Evolutionary conservation across 768 basidiomycete genomes (phyloP).

Genomic region (Suillus occidentalis): DNA sequence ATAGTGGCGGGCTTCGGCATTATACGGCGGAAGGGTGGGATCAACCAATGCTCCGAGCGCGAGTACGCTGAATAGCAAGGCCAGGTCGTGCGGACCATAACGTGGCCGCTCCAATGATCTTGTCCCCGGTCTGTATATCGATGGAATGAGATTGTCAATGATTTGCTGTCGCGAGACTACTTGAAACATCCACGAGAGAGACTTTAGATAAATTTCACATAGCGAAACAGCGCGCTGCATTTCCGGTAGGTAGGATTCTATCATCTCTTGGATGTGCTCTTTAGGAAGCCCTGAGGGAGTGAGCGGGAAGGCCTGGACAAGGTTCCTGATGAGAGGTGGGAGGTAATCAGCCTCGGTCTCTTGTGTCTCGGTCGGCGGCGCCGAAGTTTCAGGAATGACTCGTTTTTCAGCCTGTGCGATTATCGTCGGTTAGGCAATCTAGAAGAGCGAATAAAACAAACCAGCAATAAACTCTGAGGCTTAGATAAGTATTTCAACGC

Average conservation of each 20-base stretch:
- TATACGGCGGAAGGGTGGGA: slow-evolving; percentile 44
- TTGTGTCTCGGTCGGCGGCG: slow-evolving; percentile 20
- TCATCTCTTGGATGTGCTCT: slow-evolving; percentile 37
- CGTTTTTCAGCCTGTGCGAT: slow-evolving; percentile 15
- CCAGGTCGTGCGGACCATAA: slow-evolving; percentile 52
- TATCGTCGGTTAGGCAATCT: not conserved
- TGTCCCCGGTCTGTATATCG: slow-evolving; percentile 35
- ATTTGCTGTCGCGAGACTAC: slow-evolving; percentile 48
- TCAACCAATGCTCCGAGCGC: slow-evolving; percentile 52
- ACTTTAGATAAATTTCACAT: slow-evolving; percentile 48
- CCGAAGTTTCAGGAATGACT: slow-evolving; percentile 7
- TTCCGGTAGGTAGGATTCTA: slow-evolving; percentile 47
- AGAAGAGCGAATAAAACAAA: slow-evolving; percentile 23
- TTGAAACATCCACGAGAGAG: slow-evolving; percentile 51
- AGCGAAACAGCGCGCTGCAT: slow-evolving; percentile 42
- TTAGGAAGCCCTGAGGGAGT: slow-evolving; percentile 37
- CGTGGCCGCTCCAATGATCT: not conserved
- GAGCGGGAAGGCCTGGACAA: slow-evolving; percentile 47
- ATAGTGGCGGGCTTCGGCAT: slow-evolving; percentile 54
- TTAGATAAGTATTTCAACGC: slow-evolving; percentile 8
- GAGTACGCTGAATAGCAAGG: slow-evolving; percentile 46
- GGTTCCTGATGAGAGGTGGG: slow-evolving; percentile 42
- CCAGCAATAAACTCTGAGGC: slow-evolving; percentile 43
- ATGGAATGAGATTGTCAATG: slow-evolving; percentile 45
- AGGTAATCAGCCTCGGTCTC: slow-evolving; percentile 47